These are phyloP conservation scores for Penicillium paxilli DNA, from an alignment of 495 filamentous ascomycete species.

Conservation along the genomic window DNA sequence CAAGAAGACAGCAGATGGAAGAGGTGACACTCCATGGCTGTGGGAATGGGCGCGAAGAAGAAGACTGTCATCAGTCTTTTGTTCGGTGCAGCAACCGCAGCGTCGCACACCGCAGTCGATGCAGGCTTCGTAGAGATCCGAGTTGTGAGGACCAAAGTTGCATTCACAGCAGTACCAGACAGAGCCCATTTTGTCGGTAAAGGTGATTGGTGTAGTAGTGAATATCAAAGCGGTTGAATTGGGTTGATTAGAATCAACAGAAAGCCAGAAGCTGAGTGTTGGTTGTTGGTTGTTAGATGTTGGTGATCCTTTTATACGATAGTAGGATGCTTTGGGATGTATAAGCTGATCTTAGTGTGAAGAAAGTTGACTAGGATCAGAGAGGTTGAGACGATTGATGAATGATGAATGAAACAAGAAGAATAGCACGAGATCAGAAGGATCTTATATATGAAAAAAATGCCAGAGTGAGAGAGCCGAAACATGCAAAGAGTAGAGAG, in stretches of 20 bases:
- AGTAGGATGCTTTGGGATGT: no score
- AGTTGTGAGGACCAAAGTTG: constrained; percentile 31
- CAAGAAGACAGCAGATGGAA: constrained; percentile 14
- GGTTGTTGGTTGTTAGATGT: background rate
- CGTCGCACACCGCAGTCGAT: constrained; percentile 20
- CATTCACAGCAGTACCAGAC: constrained; percentile 38
- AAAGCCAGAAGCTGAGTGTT: no score
- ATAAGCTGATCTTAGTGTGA: background rate
- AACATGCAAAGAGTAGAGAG: background rate
- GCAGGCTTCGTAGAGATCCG: constrained; percentile 24
- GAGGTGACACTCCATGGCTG: constrained; percentile 16
- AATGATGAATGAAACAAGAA: constrained; percentile 3
- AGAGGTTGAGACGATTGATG: constrained; percentile 9
- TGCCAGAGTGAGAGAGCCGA: background rate
- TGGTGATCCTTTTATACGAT: no score
- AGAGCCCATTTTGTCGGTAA: constrained; percentile 17
- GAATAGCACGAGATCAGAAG: constrained; percentile 5
- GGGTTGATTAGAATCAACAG: no score
- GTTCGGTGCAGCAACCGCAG: constrained; percentile 20
- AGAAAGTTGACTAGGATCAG: background rate
- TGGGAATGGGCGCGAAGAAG: constrained; percentile 5
- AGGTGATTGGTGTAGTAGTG: background rate
- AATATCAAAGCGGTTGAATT: background rate
- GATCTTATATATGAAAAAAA: background rate
- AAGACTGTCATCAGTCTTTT: constrained; percentile 10